Percentiles rank a stretch among this genome's conserved stretches.
These are phyloP conservation scores for Camelina sativa DNA, from an alignment of 345 rosid species.

Conservation along the genomic window DNA sequence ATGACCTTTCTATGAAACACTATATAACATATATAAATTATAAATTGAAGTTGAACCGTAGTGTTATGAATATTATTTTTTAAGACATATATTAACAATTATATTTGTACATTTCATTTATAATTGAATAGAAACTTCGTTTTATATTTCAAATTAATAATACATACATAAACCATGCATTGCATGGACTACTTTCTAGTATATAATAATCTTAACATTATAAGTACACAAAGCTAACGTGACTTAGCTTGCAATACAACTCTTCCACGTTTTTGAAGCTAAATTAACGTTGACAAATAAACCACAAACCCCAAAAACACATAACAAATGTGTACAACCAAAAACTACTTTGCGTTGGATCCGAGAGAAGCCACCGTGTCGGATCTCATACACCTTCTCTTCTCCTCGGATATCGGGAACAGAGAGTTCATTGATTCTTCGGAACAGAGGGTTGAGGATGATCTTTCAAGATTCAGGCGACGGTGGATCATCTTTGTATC, in stretches of 20 bases:
- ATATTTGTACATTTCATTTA: no score
- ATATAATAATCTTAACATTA: slow-evolving; percentile 10
- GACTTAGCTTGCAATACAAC: slow-evolving; percentile 36
- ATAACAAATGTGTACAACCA: slow-evolving; percentile 15
- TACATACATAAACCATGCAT: no score
- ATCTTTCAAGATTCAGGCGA: slow-evolving; percentile 37
- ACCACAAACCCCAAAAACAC: background rate
- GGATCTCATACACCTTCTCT: slow-evolving; percentile 50
- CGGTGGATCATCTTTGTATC: slow-evolving; percentile 65
- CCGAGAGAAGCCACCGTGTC: slow-evolving; percentile 47
- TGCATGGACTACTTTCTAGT: no score
- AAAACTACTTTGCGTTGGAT: slow-evolving; percentile 38
- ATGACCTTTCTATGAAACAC: no score
- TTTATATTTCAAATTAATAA: no score
- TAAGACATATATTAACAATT: no score
- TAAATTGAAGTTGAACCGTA: no score
- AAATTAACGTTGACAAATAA: slow-evolving; percentile 23
- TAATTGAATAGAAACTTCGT: no score
- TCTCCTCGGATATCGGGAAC: slow-evolving; percentile 38
- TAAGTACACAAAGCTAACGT: slow-evolving; percentile 35
- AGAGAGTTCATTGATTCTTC: slow-evolving; percentile 45
- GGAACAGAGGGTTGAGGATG: slow-evolving; percentile 5
- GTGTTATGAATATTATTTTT: no score
- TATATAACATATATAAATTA: no score
- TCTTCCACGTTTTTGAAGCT: slow-evolving; percentile 25